phyloP scores from a whole-genome alignment of 2,329 filamentous ascomycete species.

The Chaetomiaceae sp. region DNA sequence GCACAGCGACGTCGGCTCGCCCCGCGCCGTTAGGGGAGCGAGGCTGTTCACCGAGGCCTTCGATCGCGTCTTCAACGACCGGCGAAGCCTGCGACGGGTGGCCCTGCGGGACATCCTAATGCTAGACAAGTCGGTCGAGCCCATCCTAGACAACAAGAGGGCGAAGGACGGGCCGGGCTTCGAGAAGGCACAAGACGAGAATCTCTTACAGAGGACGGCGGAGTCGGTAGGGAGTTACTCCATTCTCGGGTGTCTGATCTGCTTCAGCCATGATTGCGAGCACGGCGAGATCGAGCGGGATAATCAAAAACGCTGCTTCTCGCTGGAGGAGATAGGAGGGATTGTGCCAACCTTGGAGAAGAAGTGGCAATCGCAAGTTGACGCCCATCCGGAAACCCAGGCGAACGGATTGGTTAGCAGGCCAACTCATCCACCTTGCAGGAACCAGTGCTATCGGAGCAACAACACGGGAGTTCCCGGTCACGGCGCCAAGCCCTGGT shows the following conservation, averaged over 20 bases:
- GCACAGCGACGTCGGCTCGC: slow-evolving; percentile 38
- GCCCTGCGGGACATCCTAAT: slow-evolving; percentile 47
- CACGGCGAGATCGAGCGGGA: slow-evolving; percentile 53
- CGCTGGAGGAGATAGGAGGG: slow-evolving; percentile 39
- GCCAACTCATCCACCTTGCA: slow-evolving; percentile 28
- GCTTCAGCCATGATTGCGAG: slow-evolving; percentile 55
- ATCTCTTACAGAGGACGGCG: slow-evolving; percentile 36
- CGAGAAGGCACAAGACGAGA: slow-evolving; percentile 33
- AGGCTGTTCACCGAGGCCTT: slow-evolving; percentile 52
- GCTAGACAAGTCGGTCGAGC: slow-evolving; percentile 49
- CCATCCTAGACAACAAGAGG: slow-evolving; percentile 48
- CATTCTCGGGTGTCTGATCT: slow-evolving; percentile 52
- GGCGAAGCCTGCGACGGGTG: slow-evolving; percentile 27
- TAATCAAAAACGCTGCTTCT: slow-evolving; percentile 48
- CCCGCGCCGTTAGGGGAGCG: slow-evolving; percentile 38
- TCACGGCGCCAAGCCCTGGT: slow-evolving; percentile 39
- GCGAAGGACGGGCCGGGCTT: slow-evolving; percentile 35
- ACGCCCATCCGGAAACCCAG: slow-evolving; percentile 10
- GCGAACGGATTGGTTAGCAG: slow-evolving; percentile 7
- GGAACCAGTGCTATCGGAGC: slow-evolving; percentile 39
- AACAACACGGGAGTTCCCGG: slow-evolving; percentile 28
- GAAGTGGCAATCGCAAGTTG: slow-evolving; percentile 29
- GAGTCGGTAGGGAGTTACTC: slow-evolving; percentile 48
- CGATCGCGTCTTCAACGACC: slow-evolving; percentile 46
- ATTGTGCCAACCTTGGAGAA: slow-evolving; percentile 27